Evolutionary conservation across 208 protist species (phyloP), one percentile per base, ranked within the genome.

Genomic region (Trypanosoma mega): DNA sequence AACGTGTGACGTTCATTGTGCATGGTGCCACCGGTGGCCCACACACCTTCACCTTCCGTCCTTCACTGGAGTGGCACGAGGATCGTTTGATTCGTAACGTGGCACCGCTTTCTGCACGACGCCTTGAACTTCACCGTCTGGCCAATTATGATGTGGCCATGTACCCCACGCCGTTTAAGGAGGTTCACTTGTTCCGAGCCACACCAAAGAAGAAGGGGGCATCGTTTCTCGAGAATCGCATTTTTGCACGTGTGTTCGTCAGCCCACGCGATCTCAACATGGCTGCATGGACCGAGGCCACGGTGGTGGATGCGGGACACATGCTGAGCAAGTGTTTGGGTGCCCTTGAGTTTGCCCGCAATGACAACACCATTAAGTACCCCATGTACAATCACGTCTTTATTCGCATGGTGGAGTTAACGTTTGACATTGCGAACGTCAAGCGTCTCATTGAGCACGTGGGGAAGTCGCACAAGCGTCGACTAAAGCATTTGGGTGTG

Each of bases 1-100:
- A 70, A 50, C 76, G 76, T 31, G 41, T 96, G 5, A 87, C 76
- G 37, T 90, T 92, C 23, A 74, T 94, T 30, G 80, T 82, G 9
- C 79, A 90, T 59, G 82, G 84, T 57, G 76, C 82, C 59, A 33
- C 44, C 26, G 76, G 79, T 47, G 85, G 80, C 4, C 91, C 96
- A 8, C 82, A 86, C 61, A 95, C 87, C 60, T 98, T 97, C 72
- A 97, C 96, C 6, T 98, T 97, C 73, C 72, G 86, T 21, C 63
- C 74, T 31, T 62, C 59, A 16, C 43, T 39, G 43, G 59, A 34
- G 53, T 87, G 50, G 74, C 80, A 58, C 5, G 94, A 98, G 69
- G 97, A 98, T 56, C 67, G 73, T 47, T 80, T 98, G 43, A 88
- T 97, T 45, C 86, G 98, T 57, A 93, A 99, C 75, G 85, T 98